These are phyloP conservation scores for Neopestalotiopsis sp. DNA, from an alignment of 2,329 filamentous ascomycete genomes.

Conservation along the genomic window DNA sequence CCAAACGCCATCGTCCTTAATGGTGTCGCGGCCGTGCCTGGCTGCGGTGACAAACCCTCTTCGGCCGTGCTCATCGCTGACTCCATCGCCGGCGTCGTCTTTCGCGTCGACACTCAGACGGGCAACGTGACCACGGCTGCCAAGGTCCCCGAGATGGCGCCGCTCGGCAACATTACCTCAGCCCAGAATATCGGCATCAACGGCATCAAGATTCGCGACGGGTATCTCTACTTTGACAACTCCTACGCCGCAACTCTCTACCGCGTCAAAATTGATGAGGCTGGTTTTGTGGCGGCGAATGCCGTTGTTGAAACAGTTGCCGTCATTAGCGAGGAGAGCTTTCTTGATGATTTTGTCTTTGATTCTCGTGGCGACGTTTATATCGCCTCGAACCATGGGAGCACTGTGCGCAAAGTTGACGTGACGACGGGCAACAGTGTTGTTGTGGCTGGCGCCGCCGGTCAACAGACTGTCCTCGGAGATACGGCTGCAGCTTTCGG, in stretches of 20 bases:
- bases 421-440: neutral
- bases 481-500: constrained; percentile 15
- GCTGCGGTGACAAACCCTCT: constrained; percentile 24
- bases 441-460: neutral
- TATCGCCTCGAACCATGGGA: constrained; percentile 1
- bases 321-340: neutral
- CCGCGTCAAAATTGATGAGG: constrained; percentile 21
- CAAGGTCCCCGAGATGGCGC: constrained; percentile 29
- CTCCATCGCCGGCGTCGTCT: constrained; percentile 31
- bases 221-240: constrained; percentile 35
- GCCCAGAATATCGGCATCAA: constrained; percentile 29
- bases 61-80: constrained; percentile 33
- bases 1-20: constrained; percentile 27
- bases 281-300: constrained; percentile 23
- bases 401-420: neutral
- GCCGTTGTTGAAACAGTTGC: constrained; percentile 5
- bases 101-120: constrained; percentile 29
- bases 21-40: constrained; percentile 29
- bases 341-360: constrained; percentile 14
- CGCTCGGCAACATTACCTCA: constrained; percentile 18
- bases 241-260: constrained; percentile 25
- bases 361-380: neutral
- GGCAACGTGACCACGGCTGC: constrained; percentile 26
- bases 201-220: constrained; percentile 31
- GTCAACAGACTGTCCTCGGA: neutral